These are phyloP conservation scores for Aspergillus ellipticus DNA, from an alignment of 495 filamentous ascomycete species.

Conservation along the genomic window DNA sequence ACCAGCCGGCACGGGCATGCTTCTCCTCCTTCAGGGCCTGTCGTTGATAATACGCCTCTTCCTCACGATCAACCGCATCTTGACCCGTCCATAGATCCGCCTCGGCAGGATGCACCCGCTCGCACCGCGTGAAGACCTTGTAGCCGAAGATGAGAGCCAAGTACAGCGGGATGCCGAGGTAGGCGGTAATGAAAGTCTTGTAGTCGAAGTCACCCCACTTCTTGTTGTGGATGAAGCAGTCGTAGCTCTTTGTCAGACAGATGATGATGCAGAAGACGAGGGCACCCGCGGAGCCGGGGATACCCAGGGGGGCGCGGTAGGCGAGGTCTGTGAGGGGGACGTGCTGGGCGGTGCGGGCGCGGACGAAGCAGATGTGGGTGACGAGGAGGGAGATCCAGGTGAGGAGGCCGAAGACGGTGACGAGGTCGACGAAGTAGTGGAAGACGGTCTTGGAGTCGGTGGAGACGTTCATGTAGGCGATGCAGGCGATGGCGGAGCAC, in stretches of 20 bases:
- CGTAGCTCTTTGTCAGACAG: constrained; percentile 73
- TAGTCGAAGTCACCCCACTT: constrained; percentile 59
- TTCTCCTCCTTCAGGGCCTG: constrained; percentile 34
- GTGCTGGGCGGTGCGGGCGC: constrained; percentile 67
- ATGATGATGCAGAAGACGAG: constrained; percentile 68
- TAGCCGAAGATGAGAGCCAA: constrained; percentile 68
- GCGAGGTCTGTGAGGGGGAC: constrained; percentile 62
- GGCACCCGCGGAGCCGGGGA: constrained; percentile 62
- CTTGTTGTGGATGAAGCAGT: constrained; percentile 55
- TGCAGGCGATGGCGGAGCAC: constrained; percentile 57
- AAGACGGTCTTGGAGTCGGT: constrained; percentile 67
- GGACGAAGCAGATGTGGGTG: constrained; percentile 76
- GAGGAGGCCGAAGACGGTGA: constrained; percentile 73
- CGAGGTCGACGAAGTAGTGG: constrained; percentile 80
- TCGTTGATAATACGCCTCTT: constrained; percentile 57
- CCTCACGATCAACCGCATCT: constrained; percentile 69
- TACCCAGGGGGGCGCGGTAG: constrained; percentile 69
- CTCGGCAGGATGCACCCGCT: constrained; percentile 50
- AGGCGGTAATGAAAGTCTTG: constrained; percentile 76
- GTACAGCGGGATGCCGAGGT: constrained; percentile 79
- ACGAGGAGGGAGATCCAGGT: constrained; percentile 84
- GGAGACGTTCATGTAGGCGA: constrained; percentile 77
- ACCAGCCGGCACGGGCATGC: constrained; percentile 40
- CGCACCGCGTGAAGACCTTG: constrained; percentile 54
- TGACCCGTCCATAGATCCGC: constrained; percentile 72